These are phyloP conservation scores for Rhynchospora tenuis DNA, from an alignment of 176 grass and related monocot genomes.

Conservation along the genomic window DNA sequence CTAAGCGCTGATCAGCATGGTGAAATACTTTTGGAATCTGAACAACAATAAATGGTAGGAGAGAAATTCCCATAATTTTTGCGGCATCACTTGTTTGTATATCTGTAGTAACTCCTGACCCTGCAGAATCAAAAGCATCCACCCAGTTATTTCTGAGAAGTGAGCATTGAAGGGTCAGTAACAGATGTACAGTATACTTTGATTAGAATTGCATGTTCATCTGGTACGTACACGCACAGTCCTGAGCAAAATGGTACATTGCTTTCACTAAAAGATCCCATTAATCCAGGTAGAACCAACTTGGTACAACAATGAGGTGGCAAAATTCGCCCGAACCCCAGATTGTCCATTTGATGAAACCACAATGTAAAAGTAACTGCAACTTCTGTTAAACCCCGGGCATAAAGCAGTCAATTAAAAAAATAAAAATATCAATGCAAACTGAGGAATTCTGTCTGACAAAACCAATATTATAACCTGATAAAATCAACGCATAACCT, in stretches of 20 bases:
- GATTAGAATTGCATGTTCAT: not conserved
- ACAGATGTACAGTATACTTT: slow-evolving; percentile 2
- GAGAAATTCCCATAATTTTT: slow-evolving; percentile 83
- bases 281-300: not conserved
- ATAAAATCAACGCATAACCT: too few relatives aligned
- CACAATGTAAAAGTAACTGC: not conserved
- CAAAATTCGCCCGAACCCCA: not conserved
- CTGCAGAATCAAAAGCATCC: slow-evolving; percentile 29
- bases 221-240: not conserved
- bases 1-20: slow-evolving; percentile 42
- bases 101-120: slow-evolving; percentile 71
- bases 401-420: not conserved
- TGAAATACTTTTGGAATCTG: slow-evolving; percentile 76
- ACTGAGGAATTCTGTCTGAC: not conserved
- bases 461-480: not conserved
- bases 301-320: not conserved
- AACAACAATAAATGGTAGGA: slow-evolving; percentile 78
- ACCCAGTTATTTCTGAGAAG: not conserved
- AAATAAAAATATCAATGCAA: not conserved
- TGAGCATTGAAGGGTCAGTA: slow-evolving; percentile 7
- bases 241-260: not conserved
- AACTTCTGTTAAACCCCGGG: not conserved
- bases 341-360: not conserved
- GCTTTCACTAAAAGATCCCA: not conserved
- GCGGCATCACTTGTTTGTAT: slow-evolving; percentile 82